Evolutionary conservation across 345 rosid genomes (phyloP), one percentile per base, ranked within the genome.

Genomic region (Heritiera fomes): DNA sequence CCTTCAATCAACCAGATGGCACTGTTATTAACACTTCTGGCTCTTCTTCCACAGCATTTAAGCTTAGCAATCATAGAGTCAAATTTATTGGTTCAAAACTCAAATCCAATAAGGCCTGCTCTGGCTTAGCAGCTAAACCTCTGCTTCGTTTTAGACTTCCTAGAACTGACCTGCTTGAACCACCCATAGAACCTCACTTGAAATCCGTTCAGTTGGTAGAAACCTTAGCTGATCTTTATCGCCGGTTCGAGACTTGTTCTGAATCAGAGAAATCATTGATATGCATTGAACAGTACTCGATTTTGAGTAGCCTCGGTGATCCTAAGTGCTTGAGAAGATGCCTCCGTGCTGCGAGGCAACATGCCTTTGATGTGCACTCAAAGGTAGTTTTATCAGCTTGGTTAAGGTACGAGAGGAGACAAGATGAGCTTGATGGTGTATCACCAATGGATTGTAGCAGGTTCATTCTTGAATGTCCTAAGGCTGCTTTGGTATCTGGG

Each of bases 311-410:
- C 60, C 83, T 90, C 28, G 90, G 89, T 52, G 98, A 94, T 83
- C 85, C 93, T 55, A 94, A 94, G 93, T 78, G 91, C 78, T 85
- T 87, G 63, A 87, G 94, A 3, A 90, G 89, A 81, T 94, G 97
- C 49, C 86, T 94, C 38, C 84, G 87, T 45, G 80, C 87, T 52
- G 97, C 96, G 0, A 88, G 88, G 85, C 87, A 88, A 38, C 82
- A 80, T 62, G 92, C 98, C 43, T 10, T 70, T 76, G 98, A 91
- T 84, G 90, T 89, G 77, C 88, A 90, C 80, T 83, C 91, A 18
- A 89, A 92, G 87, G 89, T 90, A 47, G 91, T 92, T 75, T 88
- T 94, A 28, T 88, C 93, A 68, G 88, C 97, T 50, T 94, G 98
- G 98, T 85, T 94, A 82, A 85, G 92, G 77, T 89, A 78, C 77